phyloP scores from a whole-genome alignment of 129 eudicot species.

The Lactuca saligna region DNA sequence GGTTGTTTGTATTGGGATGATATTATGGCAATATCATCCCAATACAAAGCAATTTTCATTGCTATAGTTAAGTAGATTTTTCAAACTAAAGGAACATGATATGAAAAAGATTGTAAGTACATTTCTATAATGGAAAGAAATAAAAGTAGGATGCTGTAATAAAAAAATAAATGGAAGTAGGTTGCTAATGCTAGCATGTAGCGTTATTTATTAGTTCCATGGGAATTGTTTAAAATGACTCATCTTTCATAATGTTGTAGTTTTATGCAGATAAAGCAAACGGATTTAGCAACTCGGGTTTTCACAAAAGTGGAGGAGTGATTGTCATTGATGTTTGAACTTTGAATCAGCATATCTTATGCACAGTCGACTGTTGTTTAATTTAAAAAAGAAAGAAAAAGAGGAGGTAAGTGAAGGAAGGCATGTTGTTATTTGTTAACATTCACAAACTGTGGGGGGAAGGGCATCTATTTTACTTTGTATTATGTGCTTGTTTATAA shows the following conservation, averaged over 20 bases:
- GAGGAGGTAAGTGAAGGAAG: slow-evolving; percentile 16
- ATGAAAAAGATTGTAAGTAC: no score
- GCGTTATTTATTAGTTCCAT: background rate
- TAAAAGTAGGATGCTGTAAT: background rate
- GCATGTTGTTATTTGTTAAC: background rate
- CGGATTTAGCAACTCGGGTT: background rate
- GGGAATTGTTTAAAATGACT: slow-evolving; percentile 4
- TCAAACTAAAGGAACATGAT: no score
- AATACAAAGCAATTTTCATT: no score
- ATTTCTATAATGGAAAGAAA: background rate
- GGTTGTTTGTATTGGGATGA: no score
- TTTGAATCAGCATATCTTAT: slow-evolving; percentile 11
- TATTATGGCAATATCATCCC: no score
- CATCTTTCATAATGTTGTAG: slow-evolving; percentile 6
- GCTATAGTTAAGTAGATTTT: no score
- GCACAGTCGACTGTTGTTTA: slow-evolving; percentile 2
- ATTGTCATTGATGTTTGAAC: background rate
- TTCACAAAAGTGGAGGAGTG: slow-evolving; percentile 14
- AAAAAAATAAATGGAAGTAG: background rate
- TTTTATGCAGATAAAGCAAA: slow-evolving; percentile 31
- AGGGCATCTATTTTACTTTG: background rate
- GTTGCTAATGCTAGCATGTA: no score
- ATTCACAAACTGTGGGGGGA: background rate
- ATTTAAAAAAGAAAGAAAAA: slow-evolving; percentile 4
- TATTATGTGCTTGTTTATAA: slow-evolving; percentile 28